These are phyloP conservation scores for Monosporascus sp. DNA, from an alignment of 2,329 filamentous ascomycete species.

Conservation along the genomic window DNA sequence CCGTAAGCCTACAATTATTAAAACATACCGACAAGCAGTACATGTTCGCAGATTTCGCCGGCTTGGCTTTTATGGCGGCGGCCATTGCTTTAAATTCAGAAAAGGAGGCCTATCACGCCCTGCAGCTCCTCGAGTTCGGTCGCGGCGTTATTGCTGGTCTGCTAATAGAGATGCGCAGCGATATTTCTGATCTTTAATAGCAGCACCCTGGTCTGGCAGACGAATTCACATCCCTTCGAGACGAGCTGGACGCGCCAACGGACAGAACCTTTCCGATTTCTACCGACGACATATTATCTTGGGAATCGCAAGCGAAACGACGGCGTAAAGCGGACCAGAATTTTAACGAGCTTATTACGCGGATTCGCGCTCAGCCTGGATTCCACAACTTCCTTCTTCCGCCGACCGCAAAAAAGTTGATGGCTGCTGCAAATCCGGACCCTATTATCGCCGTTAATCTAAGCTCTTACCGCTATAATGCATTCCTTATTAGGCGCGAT, in stretches of 20 bases:
- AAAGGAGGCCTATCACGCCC: slow-evolving; percentile 4
- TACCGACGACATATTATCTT: background rate
- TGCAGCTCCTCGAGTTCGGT: slow-evolving; percentile 20
- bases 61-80: slow-evolving; percentile 8
- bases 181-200: slow-evolving; percentile 1
- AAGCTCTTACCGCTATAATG: slow-evolving; percentile 5
- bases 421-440: slow-evolving; percentile 2
- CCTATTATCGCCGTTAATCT: slow-evolving; percentile 6
- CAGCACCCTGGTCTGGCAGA: background rate
- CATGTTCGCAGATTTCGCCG: slow-evolving; percentile 3
- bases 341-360: background rate
- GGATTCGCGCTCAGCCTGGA: slow-evolving; percentile 4
- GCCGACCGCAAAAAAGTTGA: slow-evolving; percentile 1
- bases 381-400: slow-evolving; percentile 2
- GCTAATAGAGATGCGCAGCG: slow-evolving; percentile 1
- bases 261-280: background rate
- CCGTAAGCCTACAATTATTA: slow-evolving; percentile 6
- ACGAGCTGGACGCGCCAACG: slow-evolving; percentile 10
- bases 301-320: slow-evolving; percentile 1
- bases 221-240: background rate
- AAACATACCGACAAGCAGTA: slow-evolving; percentile 10
- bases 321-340: slow-evolving; percentile 3
- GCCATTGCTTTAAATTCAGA: slow-evolving; percentile 6
- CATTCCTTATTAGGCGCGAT: slow-evolving; percentile 5
- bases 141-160: slow-evolving; percentile 19